Base-by-base conservation (phyloP, 371 early-diverging fungal species). In the Quaeritorhiza haematococci region DNA sequence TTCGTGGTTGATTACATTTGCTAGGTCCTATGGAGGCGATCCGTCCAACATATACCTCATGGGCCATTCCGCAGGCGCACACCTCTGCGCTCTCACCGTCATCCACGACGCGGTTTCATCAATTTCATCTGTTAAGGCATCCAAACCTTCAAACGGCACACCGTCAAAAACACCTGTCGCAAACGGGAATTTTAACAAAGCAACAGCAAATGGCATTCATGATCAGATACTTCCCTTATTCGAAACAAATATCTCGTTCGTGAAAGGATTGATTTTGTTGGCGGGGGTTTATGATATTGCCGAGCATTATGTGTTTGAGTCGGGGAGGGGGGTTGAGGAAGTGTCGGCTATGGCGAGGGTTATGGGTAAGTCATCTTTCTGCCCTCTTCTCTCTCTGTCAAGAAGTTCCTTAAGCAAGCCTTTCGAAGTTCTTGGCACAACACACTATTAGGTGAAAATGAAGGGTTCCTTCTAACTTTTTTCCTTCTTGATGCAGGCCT, bases 311-410 rank as follows among this genome's bases (percentile, higher is more conserved):
- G 45, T 60, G 19, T 82, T 80, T 60, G 90, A 90, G 67, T 67
- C 75, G 1, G 59, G 59, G 32, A 66, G 89, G 13, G 87, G 88
- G 1, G 76, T 88, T 1, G 90, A 90, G 53, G 76, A 86, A 38
- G 62, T 90, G 13, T 87, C 87, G 17, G 82, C 80, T 28, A 87
- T 90, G 89, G 66, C 75, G 3, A 69, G 89, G 21, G 82, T 75
- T 4, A 86, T 88, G 86, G 85, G 86, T 62, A 56, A 8, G 56
- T 21, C n/a, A n/a, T n/a, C n/a, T n/a, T n/a, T n/a, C n/a, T n/a
- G n/a, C n/a, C n/a, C n/a, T n/a, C n/a, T n/a, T n/a, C n/a, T n/a
- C n/a, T n/a, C n/a, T n/a, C n/a, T n/a, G n/a, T n/a, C n/a, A n/a
- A n/a, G n/a, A n/a, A n/a, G n/a, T n/a, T n/a, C n/a, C n/a, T n/a